These are phyloP conservation scores for Piromyces finnis DNA, from an alignment of 192 early-diverging fungal species.

Conservation along the genomic window DNA sequence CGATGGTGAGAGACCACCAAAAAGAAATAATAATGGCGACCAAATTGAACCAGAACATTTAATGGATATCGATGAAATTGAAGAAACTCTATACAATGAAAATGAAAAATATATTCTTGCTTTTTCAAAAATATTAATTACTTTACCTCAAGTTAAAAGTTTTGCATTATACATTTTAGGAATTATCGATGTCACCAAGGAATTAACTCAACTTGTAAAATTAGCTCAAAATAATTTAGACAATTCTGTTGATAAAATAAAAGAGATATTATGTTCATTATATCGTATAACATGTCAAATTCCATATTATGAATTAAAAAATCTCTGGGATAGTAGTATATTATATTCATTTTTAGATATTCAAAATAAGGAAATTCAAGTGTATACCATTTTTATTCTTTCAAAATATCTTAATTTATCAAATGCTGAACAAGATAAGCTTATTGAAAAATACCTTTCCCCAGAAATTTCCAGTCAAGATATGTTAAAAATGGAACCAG, in stretches of 20 bases:
- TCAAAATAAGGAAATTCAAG: background rate
- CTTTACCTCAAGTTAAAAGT: background rate
- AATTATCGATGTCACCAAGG: background rate
- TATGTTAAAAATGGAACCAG: background rate
- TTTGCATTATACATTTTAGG: background rate
- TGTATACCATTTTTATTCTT: background rate
- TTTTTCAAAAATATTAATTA: background rate
- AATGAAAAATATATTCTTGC: background rate
- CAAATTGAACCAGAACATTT: background rate
- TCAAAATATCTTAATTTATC: background rate
- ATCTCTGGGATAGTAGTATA: background rate
- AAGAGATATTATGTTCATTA: background rate
- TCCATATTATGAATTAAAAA: background rate
- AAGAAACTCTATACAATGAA: background rate
- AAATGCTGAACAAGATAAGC: background rate
- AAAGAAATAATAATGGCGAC: background rate
- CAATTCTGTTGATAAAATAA: background rate
- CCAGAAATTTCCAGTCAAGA: background rate
- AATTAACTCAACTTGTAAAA: background rate
- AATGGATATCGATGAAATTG: background rate
- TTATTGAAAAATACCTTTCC: background rate
- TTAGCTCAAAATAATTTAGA: background rate
- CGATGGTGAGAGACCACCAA: background rate
- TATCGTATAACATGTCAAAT: background rate
- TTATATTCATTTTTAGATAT: background rate